phyloP scores from a whole-genome alignment of 2,329 filamentous ascomycete species.

The Verticillium isaacii region DNA sequence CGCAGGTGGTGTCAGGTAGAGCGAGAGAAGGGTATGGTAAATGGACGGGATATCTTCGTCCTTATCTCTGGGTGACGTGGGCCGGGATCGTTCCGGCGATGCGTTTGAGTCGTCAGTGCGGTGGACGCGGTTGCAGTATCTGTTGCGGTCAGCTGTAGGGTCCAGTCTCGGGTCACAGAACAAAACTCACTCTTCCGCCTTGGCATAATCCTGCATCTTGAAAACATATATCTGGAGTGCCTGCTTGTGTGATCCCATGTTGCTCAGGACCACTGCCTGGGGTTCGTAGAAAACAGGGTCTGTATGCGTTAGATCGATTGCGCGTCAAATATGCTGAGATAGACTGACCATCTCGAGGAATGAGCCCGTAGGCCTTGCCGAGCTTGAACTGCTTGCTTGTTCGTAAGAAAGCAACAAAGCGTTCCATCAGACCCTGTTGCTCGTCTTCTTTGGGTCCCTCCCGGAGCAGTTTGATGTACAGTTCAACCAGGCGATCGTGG shows the following conservation, averaged over 20 bases:
- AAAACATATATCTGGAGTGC: conserved; percentile 98
- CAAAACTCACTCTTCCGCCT: conserved; percentile 78
- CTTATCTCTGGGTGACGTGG: conserved; percentile 26
- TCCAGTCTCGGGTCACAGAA: neutral
- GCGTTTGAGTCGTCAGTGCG: conserved; percentile 47
- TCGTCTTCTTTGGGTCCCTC: conserved; percentile 30
- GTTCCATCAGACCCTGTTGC: conserved; percentile 52
- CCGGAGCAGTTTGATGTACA: conserved; percentile 57
- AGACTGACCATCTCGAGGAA: conserved; percentile 71
- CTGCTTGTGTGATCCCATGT: conserved; percentile 93
- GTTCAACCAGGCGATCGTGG: conserved; percentile 76
- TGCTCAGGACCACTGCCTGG: conserved; percentile 84
- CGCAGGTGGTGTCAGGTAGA: conserved; percentile 79
- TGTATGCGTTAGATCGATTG: conserved; percentile 26
- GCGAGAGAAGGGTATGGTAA: conserved; percentile 83
- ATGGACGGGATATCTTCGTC: conserved; percentile 66
- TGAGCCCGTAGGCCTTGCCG: conserved; percentile 67
- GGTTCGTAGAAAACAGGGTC: conserved; percentile 85
- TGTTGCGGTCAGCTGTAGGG: conserved; percentile 25
- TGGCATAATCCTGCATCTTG: conserved; percentile 78
- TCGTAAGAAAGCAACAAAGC: conserved; percentile 70
- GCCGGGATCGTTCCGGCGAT: conserved; percentile 26
- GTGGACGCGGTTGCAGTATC: conserved; percentile 86
- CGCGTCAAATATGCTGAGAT: neutral
- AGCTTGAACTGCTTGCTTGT: conserved; percentile 78